Evolutionary conservation across 371 early-diverging fungal genomes (phyloP).

Genomic region (Rozella allomycis): DNA sequence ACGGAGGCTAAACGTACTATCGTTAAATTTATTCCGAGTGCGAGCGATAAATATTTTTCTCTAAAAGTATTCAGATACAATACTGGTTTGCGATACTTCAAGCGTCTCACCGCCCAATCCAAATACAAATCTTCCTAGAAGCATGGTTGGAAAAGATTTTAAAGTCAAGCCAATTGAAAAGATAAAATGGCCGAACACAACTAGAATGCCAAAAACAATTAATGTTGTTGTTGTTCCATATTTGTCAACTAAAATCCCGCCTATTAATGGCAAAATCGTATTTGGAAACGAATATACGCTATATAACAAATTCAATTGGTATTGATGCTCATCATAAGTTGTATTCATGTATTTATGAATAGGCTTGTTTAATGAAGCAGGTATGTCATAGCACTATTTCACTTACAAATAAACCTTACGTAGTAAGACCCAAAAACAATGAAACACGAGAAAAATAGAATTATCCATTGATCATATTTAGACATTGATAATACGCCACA

Average conservation of each 20-base stretch:
- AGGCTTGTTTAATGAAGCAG: slow-evolving; percentile 36
- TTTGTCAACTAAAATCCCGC: slow-evolving; percentile 24
- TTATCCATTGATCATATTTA: slow-evolving; percentile 12
- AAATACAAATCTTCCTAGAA: slow-evolving; percentile 37
- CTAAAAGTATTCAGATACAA: slow-evolving; percentile 29
- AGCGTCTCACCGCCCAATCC: slow-evolving; percentile 50
- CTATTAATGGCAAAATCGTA: slow-evolving; percentile 40
- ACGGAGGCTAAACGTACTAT: slow-evolving; percentile 37
- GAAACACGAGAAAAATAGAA: slow-evolving; percentile 16
- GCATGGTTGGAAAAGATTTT: slow-evolving; percentile 22
- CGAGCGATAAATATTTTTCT: slow-evolving; percentile 32
- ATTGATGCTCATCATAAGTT: slow-evolving; percentile 32
- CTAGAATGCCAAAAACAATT: slow-evolving; percentile 19
- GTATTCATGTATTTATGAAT: slow-evolving; percentile 27
- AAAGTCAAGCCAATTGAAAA: slow-evolving; percentile 26
- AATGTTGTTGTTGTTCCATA: slow-evolving; percentile 17
- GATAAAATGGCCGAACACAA: slow-evolving; percentile 33
- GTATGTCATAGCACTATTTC: slow-evolving; percentile 45
- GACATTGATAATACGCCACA: too few relatives aligned
- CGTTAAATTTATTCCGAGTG: slow-evolving; percentile 32
- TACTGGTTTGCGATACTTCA: slow-evolving; percentile 35
- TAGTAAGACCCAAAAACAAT: slow-evolving; percentile 36
- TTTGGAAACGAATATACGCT: slow-evolving; percentile 46
- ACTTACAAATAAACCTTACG: too few relatives aligned
- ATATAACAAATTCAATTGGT: slow-evolving; percentile 41